Evolutionary conservation across 192 early-diverging fungal species (phyloP).

Genomic region (Backusella liffmaniae): DNA sequence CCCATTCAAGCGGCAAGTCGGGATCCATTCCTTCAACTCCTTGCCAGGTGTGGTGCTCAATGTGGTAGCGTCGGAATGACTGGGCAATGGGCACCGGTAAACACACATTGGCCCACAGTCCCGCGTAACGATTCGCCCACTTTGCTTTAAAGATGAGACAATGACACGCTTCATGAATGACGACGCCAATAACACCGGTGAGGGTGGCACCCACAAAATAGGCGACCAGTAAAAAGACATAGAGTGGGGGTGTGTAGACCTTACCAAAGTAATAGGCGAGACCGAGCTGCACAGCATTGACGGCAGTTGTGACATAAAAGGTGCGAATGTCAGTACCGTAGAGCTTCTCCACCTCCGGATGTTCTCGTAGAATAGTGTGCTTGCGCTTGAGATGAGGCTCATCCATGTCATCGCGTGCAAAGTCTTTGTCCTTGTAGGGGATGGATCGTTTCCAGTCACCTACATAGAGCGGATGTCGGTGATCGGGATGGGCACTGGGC

Average conservation of each 20-base stretch:
- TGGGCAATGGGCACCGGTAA: constrained; percentile 78
- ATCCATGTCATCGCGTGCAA: constrained; percentile 85
- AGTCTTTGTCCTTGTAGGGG: constrained; percentile 66
- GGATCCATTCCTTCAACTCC: constrained; percentile 92
- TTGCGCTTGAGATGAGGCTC: constrained; percentile 94
- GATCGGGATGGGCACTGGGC: constrained; percentile 42
- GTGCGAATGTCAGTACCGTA: constrained; percentile 84
- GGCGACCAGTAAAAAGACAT: constrained; percentile 63
- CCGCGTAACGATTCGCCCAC: constrained; percentile 79
- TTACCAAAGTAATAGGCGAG: constrained; percentile 79
- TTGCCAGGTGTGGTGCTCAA: constrained; percentile 98
- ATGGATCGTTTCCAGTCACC: constrained; percentile 84
- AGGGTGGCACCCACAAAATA: constrained; percentile 85
- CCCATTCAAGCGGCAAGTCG: constrained; percentile 88
- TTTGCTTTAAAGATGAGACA: constrained; percentile 72
- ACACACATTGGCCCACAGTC: constrained; percentile 82
- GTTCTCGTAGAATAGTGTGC: constrained; percentile 78
- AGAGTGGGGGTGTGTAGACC: constrained; percentile 54
- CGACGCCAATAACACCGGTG: constrained; percentile 76
- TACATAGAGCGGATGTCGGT: constrained; percentile 74
- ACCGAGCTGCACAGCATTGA: constrained; percentile 69
- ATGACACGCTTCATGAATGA: constrained; percentile 94
- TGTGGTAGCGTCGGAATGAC: constrained; percentile 85
- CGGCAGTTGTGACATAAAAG: constrained; percentile 63
- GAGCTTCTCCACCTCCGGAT: constrained; percentile 87